phyloP scores from a whole-genome alignment of 1,139 yeast genomes.

The Arxiozyma telluris region DNA sequence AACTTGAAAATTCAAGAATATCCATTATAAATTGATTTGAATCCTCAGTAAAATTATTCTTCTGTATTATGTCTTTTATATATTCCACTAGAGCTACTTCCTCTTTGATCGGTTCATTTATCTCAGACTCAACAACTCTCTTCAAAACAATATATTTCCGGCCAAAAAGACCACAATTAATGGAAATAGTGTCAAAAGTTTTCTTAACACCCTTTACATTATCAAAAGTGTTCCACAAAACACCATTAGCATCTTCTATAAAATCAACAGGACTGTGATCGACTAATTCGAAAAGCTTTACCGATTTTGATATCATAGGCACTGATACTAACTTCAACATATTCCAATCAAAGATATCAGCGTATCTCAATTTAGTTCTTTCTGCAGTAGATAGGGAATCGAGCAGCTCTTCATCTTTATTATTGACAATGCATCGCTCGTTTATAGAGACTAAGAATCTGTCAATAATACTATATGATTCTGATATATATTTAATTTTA shows the following conservation, averaged over 20 bases:
- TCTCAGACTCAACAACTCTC: not conserved
- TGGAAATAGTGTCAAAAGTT: not conserved
- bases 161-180: not conserved
- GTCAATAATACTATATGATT: not conserved
- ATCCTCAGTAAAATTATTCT: too few species aligned
- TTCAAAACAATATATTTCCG: not conserved
- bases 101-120: too few species aligned
- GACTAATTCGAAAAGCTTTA: not conserved
- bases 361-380: not conserved
- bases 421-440: not conserved
- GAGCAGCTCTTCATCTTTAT: not conserved
- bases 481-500: not conserved
- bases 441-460: not conserved
- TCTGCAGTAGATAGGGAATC: not conserved
- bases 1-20: too few species aligned
- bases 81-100: too few species aligned
- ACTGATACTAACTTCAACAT: not conserved
- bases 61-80: too few species aligned
- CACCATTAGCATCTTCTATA: not conserved
- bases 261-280: not conserved
- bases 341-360: not conserved
- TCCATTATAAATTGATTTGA: too few species aligned
- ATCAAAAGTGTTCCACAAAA: not conserved
- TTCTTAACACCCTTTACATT: not conserved
- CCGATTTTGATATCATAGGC: not conserved